These are phyloP conservation scores for Artomyces pyxidatus DNA, from an alignment of 768 basidiomycete species.

Conservation along the genomic window DNA sequence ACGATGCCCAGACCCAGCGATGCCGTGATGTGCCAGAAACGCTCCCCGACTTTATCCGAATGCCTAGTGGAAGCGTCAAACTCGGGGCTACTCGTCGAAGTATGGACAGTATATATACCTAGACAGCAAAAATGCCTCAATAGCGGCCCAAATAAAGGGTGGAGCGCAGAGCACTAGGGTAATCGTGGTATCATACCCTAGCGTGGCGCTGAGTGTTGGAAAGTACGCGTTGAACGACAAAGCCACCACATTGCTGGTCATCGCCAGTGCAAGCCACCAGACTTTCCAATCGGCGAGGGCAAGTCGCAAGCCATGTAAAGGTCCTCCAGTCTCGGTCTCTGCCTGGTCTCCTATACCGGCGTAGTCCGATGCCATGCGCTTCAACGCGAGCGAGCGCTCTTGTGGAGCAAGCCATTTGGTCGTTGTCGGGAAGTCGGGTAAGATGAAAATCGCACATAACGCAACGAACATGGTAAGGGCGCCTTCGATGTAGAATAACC, in stretches of 20 bases:
- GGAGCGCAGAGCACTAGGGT: constrained; percentile 71
- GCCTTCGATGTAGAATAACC: constrained; percentile 67
- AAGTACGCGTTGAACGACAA: constrained; percentile 75
- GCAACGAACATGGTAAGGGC: constrained; percentile 44
- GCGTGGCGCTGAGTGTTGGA: constrained; percentile 62
- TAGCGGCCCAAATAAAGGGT: constrained; percentile 57
- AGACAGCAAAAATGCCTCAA: constrained; percentile 44
- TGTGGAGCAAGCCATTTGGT: constrained; percentile 51
- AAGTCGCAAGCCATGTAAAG: constrained; percentile 39
- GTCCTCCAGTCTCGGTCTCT: constrained; percentile 31
- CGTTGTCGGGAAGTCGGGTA: constrained; percentile 66
- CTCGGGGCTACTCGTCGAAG: neutral
- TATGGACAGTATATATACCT: constrained; percentile 26
- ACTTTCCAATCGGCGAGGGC: constrained; percentile 78
- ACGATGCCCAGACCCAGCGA: constrained; percentile 51
- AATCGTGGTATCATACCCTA: constrained; percentile 53
- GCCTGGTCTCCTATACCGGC: constrained; percentile 44
- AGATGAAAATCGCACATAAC: constrained; percentile 46
- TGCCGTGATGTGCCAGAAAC: constrained; percentile 54
- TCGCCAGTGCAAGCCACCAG: constrained; percentile 67
- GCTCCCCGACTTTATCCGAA: constrained; percentile 65
- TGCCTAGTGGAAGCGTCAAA: constrained; percentile 34
- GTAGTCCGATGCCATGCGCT: constrained; percentile 53
- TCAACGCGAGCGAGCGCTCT: constrained; percentile 48
- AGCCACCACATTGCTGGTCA: constrained; percentile 51